phyloP scores from a whole-genome alignment of 176 grass and related monocot genomes.

The Aegilops bicornis region DNA sequence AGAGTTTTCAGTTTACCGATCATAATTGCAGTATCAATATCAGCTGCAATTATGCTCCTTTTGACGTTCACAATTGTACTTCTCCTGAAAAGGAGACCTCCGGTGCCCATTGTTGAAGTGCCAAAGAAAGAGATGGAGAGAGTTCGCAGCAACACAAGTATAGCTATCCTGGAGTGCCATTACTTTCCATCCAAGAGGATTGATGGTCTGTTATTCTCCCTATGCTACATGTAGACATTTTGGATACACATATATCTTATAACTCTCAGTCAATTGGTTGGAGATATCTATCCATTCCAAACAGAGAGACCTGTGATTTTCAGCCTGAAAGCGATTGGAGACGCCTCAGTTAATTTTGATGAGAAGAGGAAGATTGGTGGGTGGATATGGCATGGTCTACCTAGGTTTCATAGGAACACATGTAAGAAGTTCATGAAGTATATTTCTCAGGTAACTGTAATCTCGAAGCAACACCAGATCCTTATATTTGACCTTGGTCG shows the following conservation, averaged over 20 bases:
- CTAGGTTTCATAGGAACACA: conserved; percentile 49
- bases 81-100: conserved; percentile 10
- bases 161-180: conserved; percentile 53
- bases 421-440: conserved; percentile 32
- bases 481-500: not conserved
- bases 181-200: conserved; percentile 49
- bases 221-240: conserved; percentile 6
- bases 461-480: not conserved
- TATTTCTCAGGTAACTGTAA: not conserved
- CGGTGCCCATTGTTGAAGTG: conserved; percentile 19
- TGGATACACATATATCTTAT: conserved; percentile 18
- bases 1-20: conserved; percentile 38
- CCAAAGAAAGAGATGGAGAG: conserved; percentile 33
- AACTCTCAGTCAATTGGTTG: conserved; percentile 3
- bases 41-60: conserved; percentile 39
- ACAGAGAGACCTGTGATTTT: conserved; percentile 62
- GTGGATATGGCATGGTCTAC: conserved; percentile 68
- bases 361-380: conserved; percentile 69
- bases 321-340: conserved; percentile 39
- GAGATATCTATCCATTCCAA: conserved; percentile 50
- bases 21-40: conserved; percentile 47
- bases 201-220: conserved; percentile 35
- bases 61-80: conserved; percentile 29
- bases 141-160: conserved; percentile 40
- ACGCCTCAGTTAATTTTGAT: conserved; percentile 49